Percentiles rank a stretch among this genome's conserved stretches.
Conservation (phyloP, 805 yeast genomes). For the Candida maesae region DNA sequence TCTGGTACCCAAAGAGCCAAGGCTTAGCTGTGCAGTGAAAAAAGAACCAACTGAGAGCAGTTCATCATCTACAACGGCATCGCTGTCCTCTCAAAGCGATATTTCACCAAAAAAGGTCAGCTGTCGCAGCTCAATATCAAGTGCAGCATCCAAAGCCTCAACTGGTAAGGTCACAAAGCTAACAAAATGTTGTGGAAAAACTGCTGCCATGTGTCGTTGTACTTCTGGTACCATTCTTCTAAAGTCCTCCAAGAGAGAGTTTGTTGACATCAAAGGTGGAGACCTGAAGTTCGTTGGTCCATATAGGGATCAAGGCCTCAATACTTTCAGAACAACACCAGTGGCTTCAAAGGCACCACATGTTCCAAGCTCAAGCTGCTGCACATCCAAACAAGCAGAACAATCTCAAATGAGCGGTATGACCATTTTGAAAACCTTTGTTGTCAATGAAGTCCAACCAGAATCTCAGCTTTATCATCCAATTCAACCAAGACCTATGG, state of each 20-base stretch:
- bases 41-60: too few relatives aligned
- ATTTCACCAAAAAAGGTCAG: not conserved
- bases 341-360: constrained; percentile 7
- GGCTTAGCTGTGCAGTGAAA: too few relatives aligned
- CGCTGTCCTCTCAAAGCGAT: not conserved
- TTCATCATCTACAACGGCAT: not conserved
- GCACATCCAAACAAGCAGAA: constrained; percentile 1
- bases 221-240: constrained; percentile 21
- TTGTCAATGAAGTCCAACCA: not conserved
- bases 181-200: not conserved
- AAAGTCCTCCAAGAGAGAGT: constrained; percentile 25
- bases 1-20: not conserved
- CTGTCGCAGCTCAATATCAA: not conserved
- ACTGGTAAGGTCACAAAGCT: not conserved
- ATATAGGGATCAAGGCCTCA: constrained; percentile 17
- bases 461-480: not conserved
- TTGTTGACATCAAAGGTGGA: constrained; percentile 27
- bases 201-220: constrained; percentile 10
- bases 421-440: not conserved
- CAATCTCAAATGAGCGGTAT: not conserved
- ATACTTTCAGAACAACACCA: constrained; percentile 14
- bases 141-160: too few relatives aligned
- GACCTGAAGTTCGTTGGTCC: constrained; percentile 26
- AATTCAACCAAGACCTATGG: not conserved
- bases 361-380: constrained; percentile 9